Conservation (phyloP, 495 filamentous ascomycete genomes). For the Podospora conica region DNA sequence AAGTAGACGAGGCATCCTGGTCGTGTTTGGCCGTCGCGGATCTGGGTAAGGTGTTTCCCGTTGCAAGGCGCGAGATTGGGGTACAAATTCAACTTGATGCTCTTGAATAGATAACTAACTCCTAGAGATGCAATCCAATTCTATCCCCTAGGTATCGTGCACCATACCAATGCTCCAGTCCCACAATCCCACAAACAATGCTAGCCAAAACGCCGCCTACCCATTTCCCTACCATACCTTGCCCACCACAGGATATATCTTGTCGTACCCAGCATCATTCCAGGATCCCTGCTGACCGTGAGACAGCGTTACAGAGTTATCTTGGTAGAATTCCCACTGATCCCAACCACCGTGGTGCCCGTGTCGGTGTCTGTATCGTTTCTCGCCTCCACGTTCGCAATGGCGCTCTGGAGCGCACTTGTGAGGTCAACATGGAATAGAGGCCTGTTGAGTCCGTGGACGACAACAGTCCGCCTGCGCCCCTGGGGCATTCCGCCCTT, state of each 20-base stretch:
- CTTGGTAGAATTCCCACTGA: constrained; percentile 1
- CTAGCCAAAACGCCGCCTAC: background rate
- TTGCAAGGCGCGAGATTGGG: background rate
- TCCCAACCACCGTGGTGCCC: background rate
- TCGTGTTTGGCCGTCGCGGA: background rate
- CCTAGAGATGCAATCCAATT: background rate
- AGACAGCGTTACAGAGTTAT: background rate
- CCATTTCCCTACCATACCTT: background rate
- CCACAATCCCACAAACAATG: background rate
- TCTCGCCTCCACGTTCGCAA: constrained; percentile 64
- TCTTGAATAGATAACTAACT: background rate
- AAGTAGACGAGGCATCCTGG: background rate
- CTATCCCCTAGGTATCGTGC: background rate
- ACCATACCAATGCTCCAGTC: background rate
- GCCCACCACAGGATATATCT: background rate
- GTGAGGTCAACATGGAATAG: constrained; percentile 95
- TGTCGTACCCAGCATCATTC: background rate
- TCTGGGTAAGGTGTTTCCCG: background rate
- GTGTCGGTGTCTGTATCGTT: constrained; percentile 19
- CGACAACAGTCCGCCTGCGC: constrained; percentile 44
- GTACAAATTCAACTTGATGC: background rate
- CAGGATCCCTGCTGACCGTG: background rate
- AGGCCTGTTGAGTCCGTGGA: constrained; percentile 81
- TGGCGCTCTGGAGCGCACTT: constrained; percentile 81
- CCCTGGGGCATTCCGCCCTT: background rate